Percentiles rank a stretch among this genome's conserved stretches.
Evolutionary conservation across 2,329 filamentous ascomycete species (phyloP).

Genomic region (Pyricularia sp.): DNA sequence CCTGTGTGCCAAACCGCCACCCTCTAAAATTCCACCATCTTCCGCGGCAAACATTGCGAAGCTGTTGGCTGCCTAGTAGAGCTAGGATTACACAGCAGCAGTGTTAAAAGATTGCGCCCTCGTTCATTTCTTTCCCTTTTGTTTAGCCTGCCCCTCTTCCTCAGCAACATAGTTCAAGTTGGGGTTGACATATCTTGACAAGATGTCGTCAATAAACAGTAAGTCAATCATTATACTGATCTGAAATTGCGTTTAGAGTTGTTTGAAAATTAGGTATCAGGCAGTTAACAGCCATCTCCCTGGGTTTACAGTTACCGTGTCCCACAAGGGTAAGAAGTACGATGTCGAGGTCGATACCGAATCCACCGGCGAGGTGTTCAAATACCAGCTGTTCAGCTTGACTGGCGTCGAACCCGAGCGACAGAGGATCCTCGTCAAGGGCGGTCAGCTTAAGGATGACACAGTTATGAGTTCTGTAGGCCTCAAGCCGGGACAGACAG

Average conservation of each 20-base stretch:
- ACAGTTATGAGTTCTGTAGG: constrained; percentile 71
- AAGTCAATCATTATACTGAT: background rate
- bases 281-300: background rate
- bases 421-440: constrained; percentile 92
- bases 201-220: background rate
- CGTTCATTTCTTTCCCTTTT: background rate
- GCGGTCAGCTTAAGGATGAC: constrained; percentile 90
- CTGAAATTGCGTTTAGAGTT: background rate
- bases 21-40: background rate
- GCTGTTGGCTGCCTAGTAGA: background rate
- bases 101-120: background rate
- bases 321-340: constrained; percentile 91
- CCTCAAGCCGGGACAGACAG: constrained; percentile 71
- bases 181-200: background rate
- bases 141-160: background rate
- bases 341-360: constrained; percentile 81
- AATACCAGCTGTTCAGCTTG: constrained; percentile 87
- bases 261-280: background rate
- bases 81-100: background rate
- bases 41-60: background rate
- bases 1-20: background rate
- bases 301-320: constrained; percentile 61
- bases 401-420: constrained; percentile 93
- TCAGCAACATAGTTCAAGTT: background rate
- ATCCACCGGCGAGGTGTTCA: constrained; percentile 83